A percentile compares a stretch with the other conserved stretches of the same genome.
phyloP scores from a whole-genome alignment of 2,329 filamentous ascomycete species.

The Seiridium unicorne region DNA sequence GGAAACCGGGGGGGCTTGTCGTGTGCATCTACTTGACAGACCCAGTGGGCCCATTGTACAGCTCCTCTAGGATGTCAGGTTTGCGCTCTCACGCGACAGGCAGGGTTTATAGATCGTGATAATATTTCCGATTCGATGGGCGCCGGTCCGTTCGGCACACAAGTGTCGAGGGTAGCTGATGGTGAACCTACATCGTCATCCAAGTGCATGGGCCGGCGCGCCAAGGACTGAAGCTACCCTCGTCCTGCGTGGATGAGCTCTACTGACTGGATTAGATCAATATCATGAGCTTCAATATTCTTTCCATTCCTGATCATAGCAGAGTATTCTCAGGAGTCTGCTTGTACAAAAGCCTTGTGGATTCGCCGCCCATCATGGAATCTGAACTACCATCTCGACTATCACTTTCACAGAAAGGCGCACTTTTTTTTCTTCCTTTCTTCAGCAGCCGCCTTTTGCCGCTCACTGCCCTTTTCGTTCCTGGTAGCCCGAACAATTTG shows the following conservation, averaged over 20 bases:
- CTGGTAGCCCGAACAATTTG: conserved; percentile 8
- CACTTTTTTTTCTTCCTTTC: background rate
- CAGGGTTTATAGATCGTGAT: conserved; percentile 18
- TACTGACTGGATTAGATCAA: conserved; percentile 9
- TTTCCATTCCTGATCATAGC: conserved; percentile 5
- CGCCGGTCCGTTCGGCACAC: conserved; percentile 11
- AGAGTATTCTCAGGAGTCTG: conserved; percentile 13
- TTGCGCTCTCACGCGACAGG: conserved; percentile 24
- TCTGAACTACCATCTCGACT: background rate
- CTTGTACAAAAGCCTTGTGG: conserved; percentile 27
- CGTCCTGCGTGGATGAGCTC: background rate
- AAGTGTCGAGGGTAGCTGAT: conserved; percentile 17
- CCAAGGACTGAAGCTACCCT: background rate
- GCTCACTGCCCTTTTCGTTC: conserved; percentile 14
- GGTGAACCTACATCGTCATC: background rate
- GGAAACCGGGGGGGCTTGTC: background rate
- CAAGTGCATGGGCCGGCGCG: background rate
- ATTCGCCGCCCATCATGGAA: conserved; percentile 23
- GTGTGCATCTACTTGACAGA: conserved; percentile 10
- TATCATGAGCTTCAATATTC: conserved; percentile 17
- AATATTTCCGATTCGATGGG: conserved; percentile 28
- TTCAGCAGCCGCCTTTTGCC: conserved; percentile 19
- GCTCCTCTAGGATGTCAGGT: conserved; percentile 31
- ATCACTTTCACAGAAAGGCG: background rate
- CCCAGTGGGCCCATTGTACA: conserved; percentile 22